Evolutionary conservation across 192 early-diverging fungal species (phyloP), one percentile per base, ranked within the genome.

Genomic region (Backusella circina): DNA sequence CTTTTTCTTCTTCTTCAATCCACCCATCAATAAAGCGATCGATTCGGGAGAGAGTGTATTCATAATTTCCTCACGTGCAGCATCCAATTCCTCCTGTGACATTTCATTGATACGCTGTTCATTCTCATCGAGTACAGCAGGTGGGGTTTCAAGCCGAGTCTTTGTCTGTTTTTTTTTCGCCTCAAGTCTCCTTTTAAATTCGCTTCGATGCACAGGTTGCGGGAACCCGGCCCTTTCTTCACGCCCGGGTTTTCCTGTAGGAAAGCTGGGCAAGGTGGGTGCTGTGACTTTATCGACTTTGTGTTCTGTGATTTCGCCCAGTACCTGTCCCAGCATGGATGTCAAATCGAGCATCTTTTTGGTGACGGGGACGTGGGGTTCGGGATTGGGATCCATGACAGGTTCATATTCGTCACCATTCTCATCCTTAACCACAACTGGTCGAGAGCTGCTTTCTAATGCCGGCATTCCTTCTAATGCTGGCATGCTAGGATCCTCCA

Each of bases 61-160:
- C 65, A 87, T 74, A 26, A 98, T 88, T 66, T 95, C 91, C 16
- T 79, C 83, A 7, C 88, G 86, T 8, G 93, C 92, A 67, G 90
- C 87, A 3, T 84, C 70, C 28, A 96, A 92, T 41, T 97, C 93
- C 8, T 84, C 79, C 30, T 81, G 84, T 1, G 92, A 82, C 96
- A 98, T 97, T 18, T 54, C 67, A 33, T 78, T 74, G 10, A 94
- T 69, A 10, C 78, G 79, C n/a, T 70, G 32, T 4, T 78, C 51
- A 73, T 91, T 88, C 44, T 79, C 76, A 51, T 79, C 47, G 12
- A 67, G 5, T 15, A 70, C 69, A 23, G 26, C 23, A 16, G 69
- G 69, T 30, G 69, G 69, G 6, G 4, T 26, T 18, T 70, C 69
- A 3, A 70, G 12, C 31, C 69, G n/a, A 10, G 26, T 50, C 21